phyloP scores from a whole-genome alignment of 768 basidiomycete species.

The Naganishia vaughanmartiniae region DNA sequence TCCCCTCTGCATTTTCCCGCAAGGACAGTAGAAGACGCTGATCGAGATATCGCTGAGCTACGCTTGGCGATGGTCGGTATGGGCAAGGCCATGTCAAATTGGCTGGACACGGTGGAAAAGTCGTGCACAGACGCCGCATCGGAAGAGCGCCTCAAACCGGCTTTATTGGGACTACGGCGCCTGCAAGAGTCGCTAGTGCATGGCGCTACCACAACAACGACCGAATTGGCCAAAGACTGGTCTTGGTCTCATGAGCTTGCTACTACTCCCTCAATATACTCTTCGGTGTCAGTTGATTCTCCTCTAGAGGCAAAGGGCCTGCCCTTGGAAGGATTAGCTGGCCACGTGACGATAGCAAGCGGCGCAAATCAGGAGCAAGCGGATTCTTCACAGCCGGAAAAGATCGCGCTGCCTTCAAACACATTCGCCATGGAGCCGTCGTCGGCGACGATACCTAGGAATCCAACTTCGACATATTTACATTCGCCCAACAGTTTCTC shows the following conservation, averaged over 20 bases:
- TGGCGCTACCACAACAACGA: conserved; percentile 22
- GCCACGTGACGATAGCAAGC: background rate
- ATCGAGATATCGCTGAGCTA: conserved; percentile 48
- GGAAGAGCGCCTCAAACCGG: conserved; percentile 18
- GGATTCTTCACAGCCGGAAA: background rate
- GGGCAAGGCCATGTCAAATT: conserved; percentile 48
- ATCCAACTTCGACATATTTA: background rate
- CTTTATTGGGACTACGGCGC: conserved; percentile 41
- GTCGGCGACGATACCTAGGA: background rate
- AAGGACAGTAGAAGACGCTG: conserved; percentile 41
- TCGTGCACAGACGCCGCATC: background rate
- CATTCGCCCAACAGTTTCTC: background rate
- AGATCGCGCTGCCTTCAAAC: background rate
- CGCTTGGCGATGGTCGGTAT: conserved; percentile 50
- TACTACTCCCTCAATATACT: background rate
- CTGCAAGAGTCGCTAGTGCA: conserved; percentile 43
- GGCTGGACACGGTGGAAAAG: conserved; percentile 36
- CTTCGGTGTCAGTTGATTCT: background rate
- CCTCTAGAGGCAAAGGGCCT: background rate
- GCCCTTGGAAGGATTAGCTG: background rate
- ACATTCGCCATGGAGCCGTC: background rate
- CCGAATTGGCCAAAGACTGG: conserved; percentile 28
- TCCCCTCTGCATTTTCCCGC: conserved; percentile 17
- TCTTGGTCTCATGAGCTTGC: conserved; percentile 30
- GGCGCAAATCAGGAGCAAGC: background rate